Conservation (phyloP, 2,329 filamentous ascomycete genomes). For the Exophiala aquamarina region DNA sequence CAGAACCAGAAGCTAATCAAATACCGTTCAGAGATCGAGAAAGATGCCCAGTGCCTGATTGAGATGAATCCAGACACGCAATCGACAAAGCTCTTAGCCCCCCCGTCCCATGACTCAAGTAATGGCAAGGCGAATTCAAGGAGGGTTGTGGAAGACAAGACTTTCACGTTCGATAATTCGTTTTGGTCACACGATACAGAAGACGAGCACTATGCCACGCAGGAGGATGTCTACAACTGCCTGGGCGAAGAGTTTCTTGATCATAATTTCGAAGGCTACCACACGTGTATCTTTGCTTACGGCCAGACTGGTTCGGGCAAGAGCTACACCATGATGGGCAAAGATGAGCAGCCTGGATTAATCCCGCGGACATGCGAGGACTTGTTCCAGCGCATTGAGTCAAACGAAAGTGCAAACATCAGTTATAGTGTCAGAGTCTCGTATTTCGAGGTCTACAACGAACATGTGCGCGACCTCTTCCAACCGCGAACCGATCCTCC, state of each 20-base stretch:
- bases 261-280: constrained; percentile 98
- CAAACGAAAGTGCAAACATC: constrained; percentile 81
- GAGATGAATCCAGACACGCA: constrained; percentile 88
- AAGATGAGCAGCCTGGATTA: constrained; percentile 77
- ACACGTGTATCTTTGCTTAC: constrained; percentile 98
- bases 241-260: constrained; percentile 96
- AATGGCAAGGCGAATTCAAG: constrained; percentile 65
- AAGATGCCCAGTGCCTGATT: constrained; percentile 80
- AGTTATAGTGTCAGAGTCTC: constrained; percentile 97
- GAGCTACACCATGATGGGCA: constrained; percentile 98
- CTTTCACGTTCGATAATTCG: constrained; percentile 94
- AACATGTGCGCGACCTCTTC: constrained; percentile 92
- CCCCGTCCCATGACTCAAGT: constrained; percentile 52
- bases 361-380: constrained; percentile 96
- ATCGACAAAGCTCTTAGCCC: constrained; percentile 75
- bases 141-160: constrained; percentile 80
- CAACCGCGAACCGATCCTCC: constrained; percentile 76
- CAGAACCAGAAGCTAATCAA: constrained; percentile 3
- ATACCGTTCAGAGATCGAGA: constrained; percentile 67
- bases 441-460: constrained; percentile 99
- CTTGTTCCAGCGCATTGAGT: constrained; percentile 88
- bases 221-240: constrained; percentile 91
- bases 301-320: constrained; percentile 97
- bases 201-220: constrained; percentile 84
- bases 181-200: constrained; percentile 89